A percentile compares a stretch with the other conserved stretches of the same genome.
Conservation (phyloP, 805 yeast genomes). For the Starmerella sirachaensis region DNA sequence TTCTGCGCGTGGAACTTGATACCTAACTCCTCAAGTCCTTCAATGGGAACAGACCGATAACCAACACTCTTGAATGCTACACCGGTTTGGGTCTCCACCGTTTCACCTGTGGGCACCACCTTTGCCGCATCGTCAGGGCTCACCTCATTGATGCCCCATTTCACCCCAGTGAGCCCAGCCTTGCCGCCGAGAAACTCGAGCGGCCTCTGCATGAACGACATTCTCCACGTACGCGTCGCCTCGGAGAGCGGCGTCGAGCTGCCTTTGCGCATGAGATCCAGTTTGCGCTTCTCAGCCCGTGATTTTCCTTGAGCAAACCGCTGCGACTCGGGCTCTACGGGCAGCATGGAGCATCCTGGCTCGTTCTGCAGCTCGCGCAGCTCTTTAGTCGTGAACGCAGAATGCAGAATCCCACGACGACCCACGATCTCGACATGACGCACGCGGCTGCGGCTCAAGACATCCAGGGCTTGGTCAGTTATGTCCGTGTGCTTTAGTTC, state of each 20-base stretch:
- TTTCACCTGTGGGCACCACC: conserved; percentile 31
- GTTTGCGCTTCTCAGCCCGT: conserved; percentile 20
- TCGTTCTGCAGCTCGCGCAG: conserved; percentile 59
- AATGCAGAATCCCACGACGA: conserved; percentile 71
- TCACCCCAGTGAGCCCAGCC: conserved; percentile 34
- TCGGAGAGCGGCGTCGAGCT: background rate
- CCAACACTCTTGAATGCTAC: conserved; percentile 74
- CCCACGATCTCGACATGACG: conserved; percentile 62
- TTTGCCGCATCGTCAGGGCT: conserved; percentile 29
- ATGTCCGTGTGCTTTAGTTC: conserved; percentile 68
- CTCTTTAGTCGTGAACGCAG: conserved; percentile 88
- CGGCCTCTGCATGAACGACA: conserved; percentile 64
- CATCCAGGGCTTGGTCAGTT: conserved; percentile 43
- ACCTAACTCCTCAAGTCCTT: conserved; percentile 42
- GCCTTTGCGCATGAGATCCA: conserved; percentile 15
- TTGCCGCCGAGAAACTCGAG: conserved; percentile 31
- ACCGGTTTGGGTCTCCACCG: conserved; percentile 36
- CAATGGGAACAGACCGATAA: conserved; percentile 54
- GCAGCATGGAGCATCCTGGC: conserved; percentile 15
- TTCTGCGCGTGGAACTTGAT: conserved; percentile 36
- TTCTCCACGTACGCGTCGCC: conserved; percentile 41
- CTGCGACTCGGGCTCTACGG: conserved; percentile 12
- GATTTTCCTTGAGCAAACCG: background rate
- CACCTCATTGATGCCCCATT: conserved; percentile 37
- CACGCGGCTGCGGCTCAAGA: conserved; percentile 44